Conservation (phyloP, 495 filamentous ascomycete genomes). For the Terfezia claveryi region DNA sequence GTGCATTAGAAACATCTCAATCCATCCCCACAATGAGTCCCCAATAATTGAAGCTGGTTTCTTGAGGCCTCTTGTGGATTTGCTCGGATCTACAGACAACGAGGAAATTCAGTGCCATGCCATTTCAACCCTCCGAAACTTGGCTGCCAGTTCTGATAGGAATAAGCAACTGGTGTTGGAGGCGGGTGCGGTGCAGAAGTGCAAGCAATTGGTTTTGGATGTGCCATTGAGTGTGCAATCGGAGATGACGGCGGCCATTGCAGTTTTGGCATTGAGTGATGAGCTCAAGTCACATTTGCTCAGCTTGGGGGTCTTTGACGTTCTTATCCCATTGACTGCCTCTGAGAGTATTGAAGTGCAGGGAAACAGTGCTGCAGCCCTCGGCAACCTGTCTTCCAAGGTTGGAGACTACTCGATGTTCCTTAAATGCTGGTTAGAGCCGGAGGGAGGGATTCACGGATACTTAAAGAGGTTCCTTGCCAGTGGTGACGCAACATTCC, state of each 20-base stretch:
- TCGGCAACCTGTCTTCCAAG: slow-evolving; percentile 93
- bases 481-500: slow-evolving; percentile 89
- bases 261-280: slow-evolving; percentile 87
- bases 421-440: slow-evolving; percentile 76
- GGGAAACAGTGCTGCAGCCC: slow-evolving; percentile 86
- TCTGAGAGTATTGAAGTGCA: slow-evolving; percentile 95
- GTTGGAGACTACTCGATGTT: slow-evolving; percentile 95
- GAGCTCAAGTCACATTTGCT: slow-evolving; percentile 81
- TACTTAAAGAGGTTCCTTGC: slow-evolving; percentile 82
- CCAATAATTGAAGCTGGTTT: slow-evolving; percentile 97
- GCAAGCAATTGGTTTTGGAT: slow-evolving; percentile 84
- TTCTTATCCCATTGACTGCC: slow-evolving; percentile 82
- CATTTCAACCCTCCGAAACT: slow-evolving; percentile 86
- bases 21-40: slow-evolving; percentile 97
- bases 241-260: slow-evolving; percentile 97
- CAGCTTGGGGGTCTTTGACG: slow-evolving; percentile 88
- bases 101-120: slow-evolving; percentile 98
- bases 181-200: slow-evolving; percentile 92
- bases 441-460: slow-evolving; percentile 82
- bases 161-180: slow-evolving; percentile 94
- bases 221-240: slow-evolving; percentile 90
- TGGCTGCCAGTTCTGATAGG: slow-evolving; percentile 85
- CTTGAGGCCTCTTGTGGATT: slow-evolving; percentile 73
- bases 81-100: slow-evolving; percentile 86
- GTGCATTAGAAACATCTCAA: slow-evolving; percentile 96